Evolutionary conservation across 306 rosid genomes (phyloP), one percentile per base, ranked within the genome.

Genomic region (Rosa multiflora): DNA sequence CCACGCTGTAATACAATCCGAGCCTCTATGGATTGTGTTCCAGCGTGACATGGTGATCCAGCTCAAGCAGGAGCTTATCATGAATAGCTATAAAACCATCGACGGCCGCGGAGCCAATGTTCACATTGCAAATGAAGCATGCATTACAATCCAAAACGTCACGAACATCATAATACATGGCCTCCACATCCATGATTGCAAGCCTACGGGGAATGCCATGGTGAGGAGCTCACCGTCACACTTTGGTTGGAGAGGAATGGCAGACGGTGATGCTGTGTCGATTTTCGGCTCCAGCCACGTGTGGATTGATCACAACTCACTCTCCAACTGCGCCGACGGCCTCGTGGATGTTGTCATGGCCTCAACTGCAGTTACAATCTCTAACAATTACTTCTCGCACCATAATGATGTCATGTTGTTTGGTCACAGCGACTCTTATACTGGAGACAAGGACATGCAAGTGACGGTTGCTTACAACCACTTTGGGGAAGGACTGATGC

Each of bases 121-220:
- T 29, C 68, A 29, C 6, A 63, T 63, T 29, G 68, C 68, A 6
- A 29, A 63, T 32, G 68, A 20, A 4, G 42, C 68, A 63, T 63
- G 68, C 68, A 63, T 63, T 5, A 63, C 68, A 14, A 63, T 63
- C 68, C 68, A 63, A 32, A 4, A 63, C 68, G 17, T 63, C 68
- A 63, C 35, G 37, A 15, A 63, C 68, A 14, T 63, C 10, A 63
- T 63, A 12, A 63, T 63, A 14, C 68, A 32, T 32, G 43, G 68
- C 7, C 9, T 63, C 20, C 68, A 63, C 42, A 63, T 63, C 42
- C 39, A 63, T 12, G 68, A 37, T 43, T 63, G 68, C 68, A 63
- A 32, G 20, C 43, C 43, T 29, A 29, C 68, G 37, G 68, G 43
- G 9, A 63, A 63, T 63, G 68, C 43, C 68, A 6, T 13, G 15